Base-by-base conservation (phyloP, 805 yeast species). In the Starmerella kuoi region DNA sequence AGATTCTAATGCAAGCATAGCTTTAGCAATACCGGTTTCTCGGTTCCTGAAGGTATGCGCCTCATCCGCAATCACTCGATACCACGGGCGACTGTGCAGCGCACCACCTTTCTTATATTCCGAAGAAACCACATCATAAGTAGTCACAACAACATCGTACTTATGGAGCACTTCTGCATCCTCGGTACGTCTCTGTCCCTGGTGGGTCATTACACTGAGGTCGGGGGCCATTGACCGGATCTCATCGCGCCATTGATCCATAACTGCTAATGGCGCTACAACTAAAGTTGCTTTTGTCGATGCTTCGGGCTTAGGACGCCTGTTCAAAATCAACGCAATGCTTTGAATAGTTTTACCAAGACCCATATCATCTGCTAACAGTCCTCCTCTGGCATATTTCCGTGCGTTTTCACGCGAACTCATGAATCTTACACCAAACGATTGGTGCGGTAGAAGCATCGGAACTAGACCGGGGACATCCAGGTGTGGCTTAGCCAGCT, bases 331-430 rank as follows among this genome's bases (percentile, higher is more conserved):
- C 33, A 84, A 62, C 0, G 91, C 79, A 32, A 76, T 64, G 12
- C 82, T 73, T 60, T 84, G 94, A 37, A 84, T 73, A 0, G 94
- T 84, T 55, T 84, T 84, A 39, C 94, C 94, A 14, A 84, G 64
- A 15, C 94, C 94, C 94, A 84, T 84, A 61, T 81, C 94, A 57
- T 83, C 94, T 55, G 91, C 83, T 31, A 83, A 62, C n/a, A 76
- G 40, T 3, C 81, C 83, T 23, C 82, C 82, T 43, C 64, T 67
- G 17, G 47, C 50, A 2, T 44, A 35, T 14, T 42, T 42, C 11
- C 38, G 38, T 3, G 40, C 32, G 3, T 32, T 43, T n/a, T 72
- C 77, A 14, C 76, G 58, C 5, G 44, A 40, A 4, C 51, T 48
- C 48, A 72, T 49, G 53, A 72, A 72, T 32, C 51, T 49, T 22